Evolutionary conservation across 2,329 filamentous ascomycete genomes (phyloP), one percentile per base, ranked within the genome.

Genomic region (Phyllachora maydis): DNA sequence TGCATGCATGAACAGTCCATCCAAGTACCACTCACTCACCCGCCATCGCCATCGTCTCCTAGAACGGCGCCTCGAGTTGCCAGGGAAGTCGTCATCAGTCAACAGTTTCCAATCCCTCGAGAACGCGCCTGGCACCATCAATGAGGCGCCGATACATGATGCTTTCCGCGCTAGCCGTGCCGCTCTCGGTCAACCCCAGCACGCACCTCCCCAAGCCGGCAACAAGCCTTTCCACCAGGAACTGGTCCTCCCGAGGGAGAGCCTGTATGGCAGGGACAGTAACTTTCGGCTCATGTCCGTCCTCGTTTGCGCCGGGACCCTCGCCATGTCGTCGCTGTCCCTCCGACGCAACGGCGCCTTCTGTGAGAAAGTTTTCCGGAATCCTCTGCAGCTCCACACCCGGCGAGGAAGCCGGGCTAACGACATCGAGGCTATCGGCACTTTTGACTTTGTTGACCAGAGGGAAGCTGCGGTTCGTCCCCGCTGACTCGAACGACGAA

Each of bases 61-160:
- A n/a, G n/a, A n/a, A n/a, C n/a, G n/a, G n/a, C n/a, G n/a, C n/a
- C n/a, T n/a, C n/a, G n/a, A n/a, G n/a, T n/a, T n/a, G n/a, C n/a
- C n/a, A n/a, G n/a, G n/a, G n/a, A n/a, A n/a, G n/a, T n/a, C n/a
- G n/a, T n/a, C n/a, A n/a, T n/a, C n/a, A n/a, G n/a, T 8, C 11
- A 14, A 9, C 21, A 11, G 4, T n/a, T n/a, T 70, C 59, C 28
- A 69, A 50, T 4, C 77, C 78, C 33, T 85, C 77, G 15, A 91
- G 52, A 4, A 78, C 61, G 24, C 65, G 59, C 29, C 70, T 66
- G 4, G 81, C 82, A 24, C 68, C 65, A 33, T 90, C 78, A 23
- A 92, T 58, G 33, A 75, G 59, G 31, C 74, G 55, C 29, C 79
- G 57, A 43, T 76, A 68, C 28, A 72, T 55, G 26, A 69, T 56